Percentiles rank a stretch among this genome's conserved stretches.
These are phyloP conservation scores for Penicillium herquei DNA, from an alignment of 495 filamentous ascomycete genomes.

Conservation along the genomic window DNA sequence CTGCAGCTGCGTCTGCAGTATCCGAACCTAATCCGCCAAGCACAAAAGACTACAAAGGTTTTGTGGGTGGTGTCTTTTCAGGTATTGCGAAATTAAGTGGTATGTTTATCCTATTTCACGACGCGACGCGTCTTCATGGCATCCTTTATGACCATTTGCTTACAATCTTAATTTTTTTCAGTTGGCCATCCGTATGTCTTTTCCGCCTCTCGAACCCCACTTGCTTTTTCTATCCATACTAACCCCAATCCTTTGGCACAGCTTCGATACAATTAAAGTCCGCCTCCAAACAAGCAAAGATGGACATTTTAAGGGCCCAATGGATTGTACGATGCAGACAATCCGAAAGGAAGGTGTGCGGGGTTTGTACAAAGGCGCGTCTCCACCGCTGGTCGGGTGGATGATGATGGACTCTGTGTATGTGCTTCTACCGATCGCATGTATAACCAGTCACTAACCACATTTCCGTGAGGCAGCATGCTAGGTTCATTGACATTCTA, in stretches of 20 bases:
- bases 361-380: conserved; percentile 86
- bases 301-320: conserved; percentile 75
- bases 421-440: conserved; percentile 4
- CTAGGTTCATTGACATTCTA: conserved; percentile 89
- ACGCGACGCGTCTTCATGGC: neutral
- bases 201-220: neutral
- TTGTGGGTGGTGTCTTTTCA: conserved; percentile 90
- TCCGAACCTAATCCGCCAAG: conserved; percentile 13
- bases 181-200: conserved; percentile 65
- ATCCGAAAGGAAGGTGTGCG: conserved; percentile 73
- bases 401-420: conserved; percentile 95
- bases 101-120: conserved; percentile 33
- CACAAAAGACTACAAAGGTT: conserved; percentile 74
- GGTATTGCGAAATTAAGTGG: conserved; percentile 88
- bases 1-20: conserved; percentile 8
- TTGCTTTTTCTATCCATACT: conserved; percentile 3
- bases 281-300: conserved; percentile 84
- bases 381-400: conserved; percentile 90
- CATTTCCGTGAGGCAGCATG: conserved; percentile 55
- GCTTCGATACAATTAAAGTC: conserved; percentile 95
- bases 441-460: neutral
- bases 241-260: conserved; percentile 16
- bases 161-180: conserved; percentile 17
- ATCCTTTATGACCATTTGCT: neutral
- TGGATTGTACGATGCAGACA: conserved; percentile 83